Percentiles rank a stretch among this genome's conserved stretches.
phyloP scores from a whole-genome alignment of 805 yeast species.

The Yarrowia sp. region DNA sequence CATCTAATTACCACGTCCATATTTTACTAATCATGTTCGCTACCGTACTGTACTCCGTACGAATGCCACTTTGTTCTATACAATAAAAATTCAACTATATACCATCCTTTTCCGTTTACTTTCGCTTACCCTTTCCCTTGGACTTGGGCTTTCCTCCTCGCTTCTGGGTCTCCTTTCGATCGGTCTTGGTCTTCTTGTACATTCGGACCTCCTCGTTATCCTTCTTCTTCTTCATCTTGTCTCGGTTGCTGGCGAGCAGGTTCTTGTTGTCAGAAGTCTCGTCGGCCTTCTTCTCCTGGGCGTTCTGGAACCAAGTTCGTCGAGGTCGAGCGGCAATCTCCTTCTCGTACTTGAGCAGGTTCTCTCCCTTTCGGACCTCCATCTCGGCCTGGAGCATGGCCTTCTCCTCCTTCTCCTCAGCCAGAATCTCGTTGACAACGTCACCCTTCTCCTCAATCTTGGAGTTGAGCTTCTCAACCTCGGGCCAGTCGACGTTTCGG shows the following conservation, averaged over 20 bases:
- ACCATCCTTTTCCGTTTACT: slow-evolving; percentile 29
- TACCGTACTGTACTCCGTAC: too few relatives aligned
- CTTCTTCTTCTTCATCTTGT: slow-evolving; percentile 59
- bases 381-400: slow-evolving; percentile 85
- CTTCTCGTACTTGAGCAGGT: slow-evolving; percentile 69
- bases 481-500: slow-evolving; percentile 85
- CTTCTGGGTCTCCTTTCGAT: slow-evolving; percentile 54
- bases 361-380: slow-evolving; percentile 83
- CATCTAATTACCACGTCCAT: too few relatives aligned
- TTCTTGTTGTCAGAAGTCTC: slow-evolving; percentile 29
- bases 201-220: slow-evolving; percentile 55
- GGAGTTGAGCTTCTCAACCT: slow-evolving; percentile 66
- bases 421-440: slow-evolving; percentile 70
- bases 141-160: slow-evolving; percentile 32
- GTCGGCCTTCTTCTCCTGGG: slow-evolving; percentile 46
- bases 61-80: too few relatives aligned
- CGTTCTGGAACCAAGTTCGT: slow-evolving; percentile 92
- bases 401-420: slow-evolving; percentile 86
- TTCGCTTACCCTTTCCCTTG: slow-evolving; percentile 34
- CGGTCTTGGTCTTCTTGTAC: slow-evolving; percentile 78
- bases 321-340: slow-evolving; percentile 89
- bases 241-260: slow-evolving; percentile 35
- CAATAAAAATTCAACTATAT: not conserved
- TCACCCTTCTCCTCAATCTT: slow-evolving; percentile 59
- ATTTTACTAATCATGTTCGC: too few relatives aligned